Conservation (phyloP, 2,329 filamentous ascomycete species). For the Sarocladiaceae sp. region DNA sequence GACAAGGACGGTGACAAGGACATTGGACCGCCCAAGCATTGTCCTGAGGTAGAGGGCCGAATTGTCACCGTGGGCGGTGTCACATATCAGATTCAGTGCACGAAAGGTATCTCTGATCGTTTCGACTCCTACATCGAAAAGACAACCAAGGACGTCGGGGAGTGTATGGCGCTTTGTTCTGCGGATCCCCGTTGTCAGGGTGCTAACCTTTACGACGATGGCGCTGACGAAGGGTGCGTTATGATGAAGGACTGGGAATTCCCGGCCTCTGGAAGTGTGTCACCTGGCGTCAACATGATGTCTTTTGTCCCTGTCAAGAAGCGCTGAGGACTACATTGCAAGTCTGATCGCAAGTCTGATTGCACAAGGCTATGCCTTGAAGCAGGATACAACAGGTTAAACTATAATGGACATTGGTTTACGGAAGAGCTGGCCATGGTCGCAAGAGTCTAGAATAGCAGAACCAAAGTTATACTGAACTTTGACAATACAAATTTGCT, state of each 20-base stretch:
- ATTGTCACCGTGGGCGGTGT: constrained; percentile 1
- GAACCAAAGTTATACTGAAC: no score
- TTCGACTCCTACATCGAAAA: constrained; percentile 2
- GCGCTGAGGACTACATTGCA: no score
- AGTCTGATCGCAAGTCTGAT: no score
- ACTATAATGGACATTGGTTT: no score
- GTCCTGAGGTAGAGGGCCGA: neutral
- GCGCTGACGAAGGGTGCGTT: constrained; percentile 2
- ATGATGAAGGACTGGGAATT: constrained; percentile 7
- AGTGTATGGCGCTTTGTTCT: constrained; percentile 4
- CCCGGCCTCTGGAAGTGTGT: neutral
- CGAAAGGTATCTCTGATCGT: neutral
- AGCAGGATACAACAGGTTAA: no score
- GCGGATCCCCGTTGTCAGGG: constrained; percentile 4
- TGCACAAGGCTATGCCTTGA: no score
- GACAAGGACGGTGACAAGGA: neutral
- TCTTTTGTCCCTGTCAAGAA: constrained; percentile 3
- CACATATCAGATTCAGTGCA: constrained; percentile 3
- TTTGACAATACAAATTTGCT: no score
- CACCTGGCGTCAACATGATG: constrained; percentile 3
- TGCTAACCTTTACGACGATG: constrained; percentile 4
- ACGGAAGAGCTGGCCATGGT: no score
- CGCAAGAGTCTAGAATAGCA: no score
- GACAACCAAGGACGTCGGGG: constrained; percentile 5
- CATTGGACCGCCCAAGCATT: constrained; percentile 4